These are phyloP conservation scores for Podospora sp. DNA, from an alignment of 495 filamentous ascomycete species.

Conservation along the genomic window DNA sequence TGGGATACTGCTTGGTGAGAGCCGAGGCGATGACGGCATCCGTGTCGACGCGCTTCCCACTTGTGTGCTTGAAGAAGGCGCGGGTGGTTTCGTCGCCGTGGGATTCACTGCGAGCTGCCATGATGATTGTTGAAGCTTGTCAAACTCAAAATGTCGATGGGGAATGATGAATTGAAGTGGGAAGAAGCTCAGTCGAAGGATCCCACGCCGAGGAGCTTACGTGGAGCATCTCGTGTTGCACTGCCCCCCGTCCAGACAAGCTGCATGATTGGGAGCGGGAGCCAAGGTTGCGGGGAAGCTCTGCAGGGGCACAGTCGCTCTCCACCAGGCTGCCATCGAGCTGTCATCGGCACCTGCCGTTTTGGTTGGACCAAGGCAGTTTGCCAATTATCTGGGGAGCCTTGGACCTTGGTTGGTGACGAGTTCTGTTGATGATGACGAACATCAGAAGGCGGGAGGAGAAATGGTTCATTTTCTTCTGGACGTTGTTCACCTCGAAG, in stretches of 20 bases:
- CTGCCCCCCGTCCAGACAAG: neutral
- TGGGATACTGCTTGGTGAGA: constrained; percentile 53
- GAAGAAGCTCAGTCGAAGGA: constrained; percentile 5
- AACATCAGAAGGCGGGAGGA: too few relatives aligned
- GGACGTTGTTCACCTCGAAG: too few relatives aligned
- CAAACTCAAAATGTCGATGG: neutral
- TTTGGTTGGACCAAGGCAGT: neutral
- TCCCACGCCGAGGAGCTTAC: neutral
- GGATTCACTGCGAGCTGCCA: neutral
- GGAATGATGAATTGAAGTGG: neutral
- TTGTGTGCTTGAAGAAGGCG: constrained; percentile 48
- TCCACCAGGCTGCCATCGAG: neutral
- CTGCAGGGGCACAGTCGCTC: neutral
- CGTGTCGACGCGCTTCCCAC: constrained; percentile 52
- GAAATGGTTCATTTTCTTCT: too few relatives aligned
- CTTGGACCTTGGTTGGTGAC: too few relatives aligned
- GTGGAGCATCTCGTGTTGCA: constrained; percentile 5
- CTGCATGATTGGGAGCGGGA: neutral
- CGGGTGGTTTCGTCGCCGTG: constrained; percentile 28
- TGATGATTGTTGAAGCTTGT: neutral
- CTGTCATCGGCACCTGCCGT: neutral
- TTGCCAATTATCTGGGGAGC: too few relatives aligned
- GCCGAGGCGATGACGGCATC: constrained; percentile 54
- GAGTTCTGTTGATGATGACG: too few relatives aligned
- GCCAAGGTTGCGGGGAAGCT: constrained; percentile 14